Conservation (phyloP, 768 basidiomycete genomes). For the Galerina sulciceps region DNA sequence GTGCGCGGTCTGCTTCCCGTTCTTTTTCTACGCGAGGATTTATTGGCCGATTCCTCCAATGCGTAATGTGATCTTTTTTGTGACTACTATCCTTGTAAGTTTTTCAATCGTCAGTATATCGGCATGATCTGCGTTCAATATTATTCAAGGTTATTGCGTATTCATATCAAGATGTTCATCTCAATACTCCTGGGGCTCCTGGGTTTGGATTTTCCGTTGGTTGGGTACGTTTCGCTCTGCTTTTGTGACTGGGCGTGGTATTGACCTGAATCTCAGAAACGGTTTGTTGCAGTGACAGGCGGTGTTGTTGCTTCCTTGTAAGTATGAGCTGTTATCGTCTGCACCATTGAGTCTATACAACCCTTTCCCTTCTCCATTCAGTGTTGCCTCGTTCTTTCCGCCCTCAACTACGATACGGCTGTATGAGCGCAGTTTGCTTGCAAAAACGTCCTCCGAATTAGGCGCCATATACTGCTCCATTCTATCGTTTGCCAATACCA, state of each 20-base stretch:
- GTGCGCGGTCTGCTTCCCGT: conserved; percentile 70
- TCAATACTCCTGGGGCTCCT: conserved; percentile 49
- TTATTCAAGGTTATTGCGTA: conserved; percentile 66
- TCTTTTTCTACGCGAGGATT: conserved; percentile 72
- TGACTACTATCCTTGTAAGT: conserved; percentile 64
- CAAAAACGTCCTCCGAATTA: conserved; percentile 69
- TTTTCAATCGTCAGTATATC: background rate
- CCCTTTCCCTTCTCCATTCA: conserved; percentile 20
- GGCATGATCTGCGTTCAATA: background rate
- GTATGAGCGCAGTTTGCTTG: conserved; percentile 73
- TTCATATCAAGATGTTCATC: conserved; percentile 67
- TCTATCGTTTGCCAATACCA: conserved; percentile 70
- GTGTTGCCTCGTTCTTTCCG: conserved; percentile 71
- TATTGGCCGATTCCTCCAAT: conserved; percentile 78
- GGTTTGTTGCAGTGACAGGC: conserved; percentile 69
- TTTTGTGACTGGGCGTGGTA: background rate
- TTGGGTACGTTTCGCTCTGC: conserved; percentile 49
- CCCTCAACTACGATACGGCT: conserved; percentile 75
- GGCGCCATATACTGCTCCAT: conserved; percentile 79
- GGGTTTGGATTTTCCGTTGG: conserved; percentile 65
- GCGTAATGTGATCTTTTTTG: conserved; percentile 69
- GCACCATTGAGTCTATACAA: background rate
- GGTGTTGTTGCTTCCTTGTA: conserved; percentile 84
- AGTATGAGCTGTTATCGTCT: conserved; percentile 16
- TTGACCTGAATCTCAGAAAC: conserved; percentile 40